These are phyloP conservation scores for Calocera cornea DNA, from an alignment of 768 basidiomycete genomes.

Conservation along the genomic window DNA sequence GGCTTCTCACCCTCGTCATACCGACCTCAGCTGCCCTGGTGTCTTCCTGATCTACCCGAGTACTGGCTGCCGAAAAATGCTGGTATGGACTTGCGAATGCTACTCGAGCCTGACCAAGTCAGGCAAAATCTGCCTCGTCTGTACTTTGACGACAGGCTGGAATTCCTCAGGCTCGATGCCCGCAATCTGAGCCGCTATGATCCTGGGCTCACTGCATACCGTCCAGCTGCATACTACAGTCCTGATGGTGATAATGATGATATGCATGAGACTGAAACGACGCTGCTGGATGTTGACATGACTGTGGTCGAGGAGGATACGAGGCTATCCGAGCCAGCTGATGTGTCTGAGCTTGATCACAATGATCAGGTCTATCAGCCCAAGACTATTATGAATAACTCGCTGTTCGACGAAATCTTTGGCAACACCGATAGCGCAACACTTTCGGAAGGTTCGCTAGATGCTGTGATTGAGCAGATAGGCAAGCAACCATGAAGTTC, in stretches of 20 bases:
- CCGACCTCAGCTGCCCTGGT: neutral
- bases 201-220: neutral
- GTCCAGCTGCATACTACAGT: too few species aligned
- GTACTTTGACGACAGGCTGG: neutral
- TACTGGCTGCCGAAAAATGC: neutral
- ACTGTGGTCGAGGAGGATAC: neutral
- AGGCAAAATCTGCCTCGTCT: neutral
- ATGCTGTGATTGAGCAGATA: neutral
- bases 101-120: neutral
- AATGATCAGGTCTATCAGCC: too few species aligned
- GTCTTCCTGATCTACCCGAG: neutral
- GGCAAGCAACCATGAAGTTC: neutral
- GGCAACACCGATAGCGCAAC: neutral
- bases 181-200: neutral
- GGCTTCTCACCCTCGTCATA: neutral
- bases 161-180: neutral
- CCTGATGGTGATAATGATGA: neutral
- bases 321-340: too few species aligned
- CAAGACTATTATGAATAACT: neutral
- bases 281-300: neutral
- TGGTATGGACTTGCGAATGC: neutral
- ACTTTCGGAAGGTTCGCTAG: neutral
- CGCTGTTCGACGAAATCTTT: neutral
- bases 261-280: neutral
- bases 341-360: too few species aligned